phyloP scores from a whole-genome alignment of 2,329 filamentous ascomycete genomes.

The Pseudogymnoascus sp. region DNA sequence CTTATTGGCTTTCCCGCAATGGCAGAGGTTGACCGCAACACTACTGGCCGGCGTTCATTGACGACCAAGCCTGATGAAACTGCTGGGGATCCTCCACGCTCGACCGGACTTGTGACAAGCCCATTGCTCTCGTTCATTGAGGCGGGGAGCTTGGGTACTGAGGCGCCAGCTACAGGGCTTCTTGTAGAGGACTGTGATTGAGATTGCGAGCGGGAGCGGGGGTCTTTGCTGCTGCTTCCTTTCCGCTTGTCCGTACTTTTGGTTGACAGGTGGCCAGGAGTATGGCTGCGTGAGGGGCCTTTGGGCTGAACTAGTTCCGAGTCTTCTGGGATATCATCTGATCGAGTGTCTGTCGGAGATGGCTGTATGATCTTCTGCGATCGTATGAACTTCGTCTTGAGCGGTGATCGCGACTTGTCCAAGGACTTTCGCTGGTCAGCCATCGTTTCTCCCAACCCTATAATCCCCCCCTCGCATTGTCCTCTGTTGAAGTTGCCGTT shows the following conservation, averaged over 20 bases:
- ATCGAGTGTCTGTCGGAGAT: constrained; percentile 31
- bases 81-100: constrained; percentile 13
- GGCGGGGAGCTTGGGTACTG: constrained; percentile 1
- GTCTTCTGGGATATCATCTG: constrained; percentile 32
- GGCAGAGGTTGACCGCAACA: constrained; percentile 42
- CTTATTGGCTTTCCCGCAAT: constrained; percentile 24
- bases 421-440: constrained; percentile 25
- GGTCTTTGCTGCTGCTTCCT: constrained; percentile 24
- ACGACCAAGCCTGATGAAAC: constrained; percentile 21
- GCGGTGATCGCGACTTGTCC: constrained; percentile 29
- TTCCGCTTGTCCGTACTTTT: constrained; percentile 40
- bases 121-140: not conserved
- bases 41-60: constrained; percentile 34
- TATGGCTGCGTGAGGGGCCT: constrained; percentile 47
- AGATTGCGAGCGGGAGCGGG: constrained; percentile 29
- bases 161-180: constrained; percentile 12
- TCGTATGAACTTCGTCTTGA: constrained; percentile 41
- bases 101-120: not conserved
- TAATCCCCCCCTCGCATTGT: constrained; percentile 16
- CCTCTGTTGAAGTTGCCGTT: constrained; percentile 10
- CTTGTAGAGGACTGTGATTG: constrained; percentile 20
- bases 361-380: constrained; percentile 45
- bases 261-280: constrained; percentile 53
- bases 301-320: constrained; percentile 31
- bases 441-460: constrained; percentile 21